Evolutionary conservation across 768 basidiomycete species (phyloP).

Genomic region (Termitomyces bulborhizus): DNA sequence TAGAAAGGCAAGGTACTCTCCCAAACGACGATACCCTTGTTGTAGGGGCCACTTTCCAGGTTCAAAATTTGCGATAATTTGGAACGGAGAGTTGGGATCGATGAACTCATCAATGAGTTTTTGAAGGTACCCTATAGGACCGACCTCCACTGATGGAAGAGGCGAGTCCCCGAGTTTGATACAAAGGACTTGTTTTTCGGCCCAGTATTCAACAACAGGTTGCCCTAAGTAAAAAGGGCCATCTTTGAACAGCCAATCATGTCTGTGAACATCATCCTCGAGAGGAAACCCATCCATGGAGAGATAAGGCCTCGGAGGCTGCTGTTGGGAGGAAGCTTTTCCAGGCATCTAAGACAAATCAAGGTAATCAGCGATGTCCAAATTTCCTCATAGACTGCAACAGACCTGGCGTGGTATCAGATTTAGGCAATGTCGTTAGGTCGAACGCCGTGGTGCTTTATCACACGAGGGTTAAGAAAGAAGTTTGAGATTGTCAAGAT

Average conservation of each 20-base stretch:
- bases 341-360: neutral
- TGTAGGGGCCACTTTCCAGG: neutral
- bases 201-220: neutral
- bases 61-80: conserved; percentile 1
- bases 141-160: neutral
- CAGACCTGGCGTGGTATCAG: neutral
- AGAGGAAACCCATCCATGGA: neutral
- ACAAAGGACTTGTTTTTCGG: neutral
- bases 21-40: conserved; percentile 4
- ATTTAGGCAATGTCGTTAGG: neutral
- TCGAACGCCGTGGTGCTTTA: neutral
- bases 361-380: neutral
- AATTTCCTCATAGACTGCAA: neutral
- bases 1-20: neutral
- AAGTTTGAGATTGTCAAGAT: neutral
- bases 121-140: conserved; percentile 1
- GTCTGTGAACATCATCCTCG: neutral
- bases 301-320: neutral
- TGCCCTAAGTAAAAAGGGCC: neutral
- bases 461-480: neutral
- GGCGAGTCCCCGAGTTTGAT: conserved; percentile 1
- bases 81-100: neutral
- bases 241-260: conserved; percentile 2
- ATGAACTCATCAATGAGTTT: neutral
- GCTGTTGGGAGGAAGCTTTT: neutral